Percentiles rank a stretch among this genome's conserved stretches.
phyloP scores from a whole-genome alignment of 495 filamentous ascomycete genomes.

The Apiosordaria backusii region DNA sequence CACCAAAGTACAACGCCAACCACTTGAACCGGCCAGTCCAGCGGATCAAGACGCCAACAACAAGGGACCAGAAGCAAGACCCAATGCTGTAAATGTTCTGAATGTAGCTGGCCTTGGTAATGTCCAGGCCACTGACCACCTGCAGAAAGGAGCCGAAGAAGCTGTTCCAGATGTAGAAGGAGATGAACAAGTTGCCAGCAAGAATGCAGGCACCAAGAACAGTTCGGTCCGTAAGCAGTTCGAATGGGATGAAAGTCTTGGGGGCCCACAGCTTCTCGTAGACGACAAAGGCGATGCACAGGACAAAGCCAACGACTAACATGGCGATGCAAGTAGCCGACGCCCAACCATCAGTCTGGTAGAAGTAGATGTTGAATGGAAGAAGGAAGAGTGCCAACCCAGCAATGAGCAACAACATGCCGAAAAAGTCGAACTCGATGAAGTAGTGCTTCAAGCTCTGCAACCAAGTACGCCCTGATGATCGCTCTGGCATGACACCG shows the following conservation, averaged over 20 bases:
- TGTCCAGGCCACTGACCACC: conserved; percentile 61
- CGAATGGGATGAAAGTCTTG: conserved; percentile 56
- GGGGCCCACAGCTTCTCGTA: conserved; percentile 58
- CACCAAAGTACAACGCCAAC: conserved; percentile 59
- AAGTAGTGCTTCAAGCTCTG: conserved; percentile 53
- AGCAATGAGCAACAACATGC: conserved; percentile 42
- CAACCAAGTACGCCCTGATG: conserved; percentile 45
- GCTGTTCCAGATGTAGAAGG: conserved; percentile 64
- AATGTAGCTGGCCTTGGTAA: conserved; percentile 60
- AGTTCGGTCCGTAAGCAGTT: conserved; percentile 60
- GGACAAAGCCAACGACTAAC: conserved; percentile 50
- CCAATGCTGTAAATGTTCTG: conserved; percentile 66
- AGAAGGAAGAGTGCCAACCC: conserved; percentile 45
- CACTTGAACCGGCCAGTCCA: conserved; percentile 57
- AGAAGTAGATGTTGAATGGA: conserved; percentile 49
- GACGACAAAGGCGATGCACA: conserved; percentile 43
- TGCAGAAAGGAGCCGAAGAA: conserved; percentile 67
- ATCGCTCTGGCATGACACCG: conserved; percentile 46
- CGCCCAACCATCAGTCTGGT: conserved; percentile 50
- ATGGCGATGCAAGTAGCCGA: conserved; percentile 50
- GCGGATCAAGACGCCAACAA: conserved; percentile 56
- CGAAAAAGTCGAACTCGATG: conserved; percentile 52
- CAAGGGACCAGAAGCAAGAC: conserved; percentile 58
- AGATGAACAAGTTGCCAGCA: conserved; percentile 54
- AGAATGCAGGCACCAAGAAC: conserved; percentile 61